Conservation (phyloP, 371 early-diverging fungal genomes). For the Mortierella sp. region DNA sequence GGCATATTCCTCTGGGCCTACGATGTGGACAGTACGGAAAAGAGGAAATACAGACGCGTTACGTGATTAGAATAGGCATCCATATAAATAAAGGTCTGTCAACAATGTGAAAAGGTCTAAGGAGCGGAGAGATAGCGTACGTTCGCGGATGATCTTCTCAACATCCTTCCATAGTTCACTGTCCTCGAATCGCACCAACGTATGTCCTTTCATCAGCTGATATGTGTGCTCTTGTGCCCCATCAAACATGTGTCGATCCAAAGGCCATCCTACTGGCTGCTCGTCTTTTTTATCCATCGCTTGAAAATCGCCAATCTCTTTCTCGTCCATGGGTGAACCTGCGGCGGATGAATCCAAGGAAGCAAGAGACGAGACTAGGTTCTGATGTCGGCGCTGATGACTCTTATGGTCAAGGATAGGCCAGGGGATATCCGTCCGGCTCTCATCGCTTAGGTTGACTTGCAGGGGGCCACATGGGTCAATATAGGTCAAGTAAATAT, state of each 20-base stretch:
- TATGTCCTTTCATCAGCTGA: conserved; percentile 64
- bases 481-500: conserved; percentile 67
- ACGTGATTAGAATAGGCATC: neutral
- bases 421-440: conserved; percentile 59
- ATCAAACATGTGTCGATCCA: conserved; percentile 66
- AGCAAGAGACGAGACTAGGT: neutral
- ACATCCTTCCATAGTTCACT: conserved; percentile 53
- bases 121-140: conserved; percentile 15
- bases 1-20: conserved; percentile 40
- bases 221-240: conserved; percentile 70
- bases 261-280: conserved; percentile 27
- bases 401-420: conserved; percentile 33
- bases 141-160: conserved; percentile 34
- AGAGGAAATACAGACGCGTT: neutral
- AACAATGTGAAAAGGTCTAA: neutral
- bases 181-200: conserved; percentile 64
- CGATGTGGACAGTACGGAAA: neutral
- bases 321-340: neutral
- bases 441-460: conserved; percentile 67
- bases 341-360: neutral
- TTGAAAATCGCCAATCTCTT: neutral
- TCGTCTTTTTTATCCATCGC: neutral
- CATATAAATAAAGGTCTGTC: neutral
- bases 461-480: conserved; percentile 61
- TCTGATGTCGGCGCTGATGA: too few species aligned